Base-by-base conservation (phyloP, 495 filamentous ascomycete genomes). In the Penicillium lagena region DNA sequence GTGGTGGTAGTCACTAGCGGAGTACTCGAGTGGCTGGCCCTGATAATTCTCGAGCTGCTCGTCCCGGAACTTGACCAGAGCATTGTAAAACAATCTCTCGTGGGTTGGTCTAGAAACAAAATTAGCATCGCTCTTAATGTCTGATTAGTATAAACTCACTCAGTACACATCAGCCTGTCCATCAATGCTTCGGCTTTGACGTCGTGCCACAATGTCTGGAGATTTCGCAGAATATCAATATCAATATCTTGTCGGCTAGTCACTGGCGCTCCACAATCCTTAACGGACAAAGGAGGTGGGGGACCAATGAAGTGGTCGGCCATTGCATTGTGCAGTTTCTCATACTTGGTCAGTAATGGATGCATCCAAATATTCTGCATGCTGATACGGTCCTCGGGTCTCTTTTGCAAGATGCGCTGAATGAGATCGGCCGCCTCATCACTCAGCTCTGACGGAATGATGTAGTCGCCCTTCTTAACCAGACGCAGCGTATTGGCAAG, bases 51-150 rank as follows among this genome's bases (percentile, higher is more conserved):
- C 89, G 10, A 94, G 56, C 42, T 89, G 80, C 31, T 86, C 81
- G 40, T 96, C 82, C 14, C 85, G 73, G 59, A 95, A 90, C 51
- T 80, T 83, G 46, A 83, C 65, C 15, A 98, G 78, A 1, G 91
- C 76, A 57, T 78, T 83, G 70, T 97, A 98, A 52, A 97, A 94
- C 56, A 90, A 71, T 50, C 94, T 90, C 55, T 96, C 88, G 30
- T 95, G 85, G 46, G 91, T 96, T 2, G 74, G 71, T 49, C 88
- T 94, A 44, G 2, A 9, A 9, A 11, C 4, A 9, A 7, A 9
- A 38, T 55, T 46, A 59, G 34, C 14, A 9, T 38, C 29, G 0
- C 17, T 7, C 14, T 27, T 29, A 33, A 29, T 27, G 5, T 35
- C 12, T 9, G 13, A 13, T 34, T 4, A 12, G 1, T 4, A 12